Base-by-base conservation (phyloP, 2,329 filamentous ascomycete genomes). In the Dendryphion nanum region DNA sequence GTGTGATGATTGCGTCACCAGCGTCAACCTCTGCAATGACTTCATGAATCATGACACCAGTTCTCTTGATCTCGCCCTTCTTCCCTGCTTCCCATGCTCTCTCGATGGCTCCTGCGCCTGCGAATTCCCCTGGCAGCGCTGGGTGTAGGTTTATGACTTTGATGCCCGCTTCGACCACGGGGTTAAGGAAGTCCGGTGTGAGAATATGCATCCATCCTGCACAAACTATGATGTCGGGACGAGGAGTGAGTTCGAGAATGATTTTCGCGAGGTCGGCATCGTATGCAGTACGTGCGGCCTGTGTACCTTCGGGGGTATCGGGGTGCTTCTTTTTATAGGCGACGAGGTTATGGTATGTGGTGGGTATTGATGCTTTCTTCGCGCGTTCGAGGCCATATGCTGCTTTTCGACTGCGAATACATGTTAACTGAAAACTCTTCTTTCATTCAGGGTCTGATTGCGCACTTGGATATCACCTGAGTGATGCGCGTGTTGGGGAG, bases 171-270 rank as follows among this genome's bases (percentile, higher is more conserved):
- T 64, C 69, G 21, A 78, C 74, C 6, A 95, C 59, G 2, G 87
- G 86, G 6, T 77, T 73, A 33, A 95, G 70, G 61, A 94, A 93
- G 1, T 73, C 69, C 2, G 73, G 71, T 0, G 81, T 82, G 33
- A 94, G 77, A 40, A 94, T 83, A 62, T 93, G 83, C 88, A 94
- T 94, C 77, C 86, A 94, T 2, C 89, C 89, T 1, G 63, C 83
- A 50, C 89, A 85, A 6, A 93, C 83, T 33, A 95, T 80, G 38
- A 95, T 66, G 38, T 90, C 79, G 0, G 89, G 88, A 2, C 42
- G 44, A 1, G 56, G 55, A 40, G 67, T 67, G 46, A 84, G 77
- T 4, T 67, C 62, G 17, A 91, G 70, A 36, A 94, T 76, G 42
- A 83, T 73, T 29, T 75, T 65, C 0, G 87, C 86, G 45, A 95